Evolutionary conservation across 495 filamentous ascomycete genomes (phyloP), one percentile per base, ranked within the genome.

Genomic region (Darksidea phi): DNA sequence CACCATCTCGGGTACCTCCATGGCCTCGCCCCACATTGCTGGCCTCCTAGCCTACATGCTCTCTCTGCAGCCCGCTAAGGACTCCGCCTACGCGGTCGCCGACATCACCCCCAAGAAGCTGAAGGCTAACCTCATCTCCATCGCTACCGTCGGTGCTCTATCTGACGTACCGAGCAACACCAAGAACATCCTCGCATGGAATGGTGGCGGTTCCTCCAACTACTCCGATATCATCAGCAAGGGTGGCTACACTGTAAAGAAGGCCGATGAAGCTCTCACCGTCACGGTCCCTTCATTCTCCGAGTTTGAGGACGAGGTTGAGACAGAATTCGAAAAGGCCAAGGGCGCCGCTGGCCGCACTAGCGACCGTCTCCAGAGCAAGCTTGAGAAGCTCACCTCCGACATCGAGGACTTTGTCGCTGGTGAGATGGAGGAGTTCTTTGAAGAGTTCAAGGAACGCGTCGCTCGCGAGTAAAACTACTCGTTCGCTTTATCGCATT

Each of bases 1-100:
- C 83, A 96, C 89, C 74, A 99, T 99, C 79, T 99, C 95, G 25
- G 95, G 95, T 67, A 99, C 95, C 58, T 99, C 95, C 25, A 99
- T 99, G 95, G 95, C 95, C 55, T 97, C 93, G 32, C 95, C 95
- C 67, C 95, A 99, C 73, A 89, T 99, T 70, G 87, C 87, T 59
- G 95, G 95, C 83, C 88, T 99, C 51, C 79, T 96, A 67, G 95
- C 95, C 75, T 99, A 99, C 82, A 89, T 93, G 77, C 86, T 99
- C 45, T 99, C 95, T 58, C 88, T 99, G 26, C 91, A 97, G 76
- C 95, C 95, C 24, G 75, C 87, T 58, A 81, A 82, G 62, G 89
- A 91, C 75, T 97, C 95, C 55, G 89, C 86, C 54, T 99, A 88
- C 71, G 88, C 92, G 61, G 85, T 96, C 71, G 90, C 85, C 56